Percentiles rank a stretch among this genome's conserved stretches.
Evolutionary conservation across 768 basidiomycete genomes (phyloP).

Genomic region (Mycena pura): DNA sequence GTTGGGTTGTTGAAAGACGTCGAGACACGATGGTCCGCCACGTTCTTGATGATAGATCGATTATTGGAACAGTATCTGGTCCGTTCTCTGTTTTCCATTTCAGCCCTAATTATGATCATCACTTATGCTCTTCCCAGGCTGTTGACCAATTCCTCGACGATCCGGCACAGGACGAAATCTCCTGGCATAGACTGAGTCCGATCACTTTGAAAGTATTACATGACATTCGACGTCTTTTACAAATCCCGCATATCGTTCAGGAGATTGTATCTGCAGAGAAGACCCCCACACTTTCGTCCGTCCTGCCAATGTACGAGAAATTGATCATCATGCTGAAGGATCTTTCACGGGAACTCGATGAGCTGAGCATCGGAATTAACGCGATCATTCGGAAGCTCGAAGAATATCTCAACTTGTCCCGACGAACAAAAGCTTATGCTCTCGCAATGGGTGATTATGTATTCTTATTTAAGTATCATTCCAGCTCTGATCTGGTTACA

Average conservation of each 20-base stretch:
- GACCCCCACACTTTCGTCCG: constrained; percentile 37
- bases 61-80: constrained; percentile 19
- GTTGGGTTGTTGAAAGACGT: constrained; percentile 35
- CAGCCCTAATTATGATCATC: background rate
- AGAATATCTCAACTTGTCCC: constrained; percentile 25
- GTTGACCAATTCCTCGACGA: background rate
- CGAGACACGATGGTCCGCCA: constrained; percentile 35
- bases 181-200: background rate
- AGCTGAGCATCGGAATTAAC: constrained; percentile 10
- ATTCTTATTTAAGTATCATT: background rate
- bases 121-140: constrained; percentile 8
- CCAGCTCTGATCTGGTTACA: background rate
- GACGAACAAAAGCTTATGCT: constrained; percentile 19
- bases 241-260: constrained; percentile 32
- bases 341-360: background rate
- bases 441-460: constrained; percentile 26
- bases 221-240: constrained; percentile 30
- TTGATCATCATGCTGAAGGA: constrained; percentile 27
- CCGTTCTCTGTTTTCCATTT: constrained; percentile 21
- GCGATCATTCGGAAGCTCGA: constrained; percentile 28
- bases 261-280: constrained; percentile 35
- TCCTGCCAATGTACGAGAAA: constrained; percentile 36
- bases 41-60: constrained; percentile 38
- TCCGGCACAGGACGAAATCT: constrained; percentile 15
- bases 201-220: constrained; percentile 26